Evolutionary conservation across 139 green algal species (phyloP).

Genomic region (Haematococcus lacustris): DNA sequence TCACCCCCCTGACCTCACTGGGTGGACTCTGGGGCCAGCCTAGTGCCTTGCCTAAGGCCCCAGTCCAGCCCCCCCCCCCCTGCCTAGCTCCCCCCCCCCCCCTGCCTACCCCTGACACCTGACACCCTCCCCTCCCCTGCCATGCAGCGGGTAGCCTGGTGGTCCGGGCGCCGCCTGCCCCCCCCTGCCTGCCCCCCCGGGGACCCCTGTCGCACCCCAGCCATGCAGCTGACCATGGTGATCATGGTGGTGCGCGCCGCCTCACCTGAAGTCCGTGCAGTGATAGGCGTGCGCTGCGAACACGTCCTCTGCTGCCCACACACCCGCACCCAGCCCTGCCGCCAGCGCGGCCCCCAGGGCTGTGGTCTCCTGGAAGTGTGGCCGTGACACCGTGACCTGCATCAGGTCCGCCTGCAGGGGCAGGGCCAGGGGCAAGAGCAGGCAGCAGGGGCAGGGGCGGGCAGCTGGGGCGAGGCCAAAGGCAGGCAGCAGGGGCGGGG

Average conservation of each 20-base stretch:
- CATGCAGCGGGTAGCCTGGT: background rate
- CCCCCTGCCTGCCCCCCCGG: background rate
- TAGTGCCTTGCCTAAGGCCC: too few relatives aligned
- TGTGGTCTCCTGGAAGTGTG: conserved; percentile 86
- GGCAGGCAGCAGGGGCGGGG: too few relatives aligned
- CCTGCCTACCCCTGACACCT: background rate
- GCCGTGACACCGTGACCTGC: conserved; percentile 71
- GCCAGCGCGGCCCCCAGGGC: conserved; percentile 84
- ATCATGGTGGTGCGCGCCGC: background rate
- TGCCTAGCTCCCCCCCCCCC: too few relatives aligned
- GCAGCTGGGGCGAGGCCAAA: too few relatives aligned
- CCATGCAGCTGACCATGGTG: background rate
- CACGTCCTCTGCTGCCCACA: conserved; percentile 65
- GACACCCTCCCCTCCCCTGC: background rate
- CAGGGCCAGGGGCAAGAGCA: background rate
- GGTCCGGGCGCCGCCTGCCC: background rate
- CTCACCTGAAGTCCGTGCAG: conserved; percentile 8
- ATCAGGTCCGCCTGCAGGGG: conserved; percentile 55
- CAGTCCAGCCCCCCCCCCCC: too few relatives aligned
- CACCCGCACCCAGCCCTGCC: conserved; percentile 75
- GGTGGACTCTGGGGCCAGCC: too few relatives aligned
- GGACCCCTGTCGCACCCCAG: background rate
- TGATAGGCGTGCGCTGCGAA: conserved; percentile 3
- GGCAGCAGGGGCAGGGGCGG: too few relatives aligned
- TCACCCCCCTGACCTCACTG: too few relatives aligned